Conservation (phyloP, 2,329 filamentous ascomycete species). For the Paraphaeosphaeria sporulosa region DNA sequence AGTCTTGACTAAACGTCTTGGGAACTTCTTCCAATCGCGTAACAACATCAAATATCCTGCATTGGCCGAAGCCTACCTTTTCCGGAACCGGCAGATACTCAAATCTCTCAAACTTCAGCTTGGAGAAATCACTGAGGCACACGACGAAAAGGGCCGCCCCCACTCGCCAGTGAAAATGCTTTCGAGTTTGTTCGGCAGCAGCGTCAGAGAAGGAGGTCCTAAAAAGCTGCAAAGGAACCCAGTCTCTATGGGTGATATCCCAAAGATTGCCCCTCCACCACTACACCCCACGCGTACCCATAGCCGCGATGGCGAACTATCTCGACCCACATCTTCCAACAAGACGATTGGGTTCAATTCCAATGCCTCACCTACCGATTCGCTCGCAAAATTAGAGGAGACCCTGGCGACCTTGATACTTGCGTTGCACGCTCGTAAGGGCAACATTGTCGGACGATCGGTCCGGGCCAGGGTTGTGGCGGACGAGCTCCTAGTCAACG, state of each 20-base stretch:
- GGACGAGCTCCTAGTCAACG: slow-evolving; percentile 83
- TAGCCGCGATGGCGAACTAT: slow-evolving; percentile 44
- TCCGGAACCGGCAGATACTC: slow-evolving; percentile 79
- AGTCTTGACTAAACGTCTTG: slow-evolving; percentile 76
- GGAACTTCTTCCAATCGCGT: slow-evolving; percentile 74
- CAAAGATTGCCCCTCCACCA: slow-evolving; percentile 46
- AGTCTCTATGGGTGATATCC: slow-evolving; percentile 45
- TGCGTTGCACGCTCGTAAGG: slow-evolving; percentile 82
- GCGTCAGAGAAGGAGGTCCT: slow-evolving; percentile 51
- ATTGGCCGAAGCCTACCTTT: slow-evolving; percentile 73
- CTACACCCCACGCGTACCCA: slow-evolving; percentile 45
- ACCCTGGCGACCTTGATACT: slow-evolving; percentile 85
- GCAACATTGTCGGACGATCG: slow-evolving; percentile 81
- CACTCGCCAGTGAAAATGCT: slow-evolving; percentile 92
- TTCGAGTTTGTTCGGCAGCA: slow-evolving; percentile 78
- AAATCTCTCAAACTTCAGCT: slow-evolving; percentile 71
- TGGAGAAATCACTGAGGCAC: slow-evolving; percentile 63
- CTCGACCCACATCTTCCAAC: slow-evolving; percentile 43
- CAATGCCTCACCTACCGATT: slow-evolving; percentile 32
- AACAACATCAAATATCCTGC: slow-evolving; percentile 71
- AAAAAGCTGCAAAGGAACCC: slow-evolving; percentile 46
- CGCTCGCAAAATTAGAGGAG: slow-evolving; percentile 77
- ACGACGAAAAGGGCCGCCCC: slow-evolving; percentile 68
- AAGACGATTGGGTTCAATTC: slow-evolving; percentile 41
- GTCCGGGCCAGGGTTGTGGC: slow-evolving; percentile 73